These are phyloP conservation scores for Nyctanthes arbortristis DNA, from an alignment of 257 asterid genomes.

Conservation along the genomic window DNA sequence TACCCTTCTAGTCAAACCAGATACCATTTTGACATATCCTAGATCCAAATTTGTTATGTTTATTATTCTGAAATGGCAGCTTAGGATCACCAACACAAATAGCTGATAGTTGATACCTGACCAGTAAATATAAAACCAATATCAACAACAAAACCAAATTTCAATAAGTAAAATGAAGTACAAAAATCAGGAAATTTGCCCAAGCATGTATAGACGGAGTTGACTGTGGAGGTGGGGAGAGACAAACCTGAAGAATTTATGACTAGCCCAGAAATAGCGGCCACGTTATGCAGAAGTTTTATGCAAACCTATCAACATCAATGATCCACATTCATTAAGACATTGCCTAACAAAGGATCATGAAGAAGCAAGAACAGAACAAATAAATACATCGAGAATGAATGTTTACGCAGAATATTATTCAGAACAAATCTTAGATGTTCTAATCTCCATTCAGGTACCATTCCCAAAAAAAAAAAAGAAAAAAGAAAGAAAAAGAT, in stretches of 20 bases:
- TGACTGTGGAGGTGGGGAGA: not conserved
- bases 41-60: slow-evolving; percentile 23
- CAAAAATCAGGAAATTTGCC: not conserved
- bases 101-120: slow-evolving; percentile 34
- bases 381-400: too few species aligned
- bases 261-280: slow-evolving; percentile 25
- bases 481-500: too few species aligned
- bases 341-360: too few species aligned
- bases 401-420: too few species aligned
- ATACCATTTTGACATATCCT: slow-evolving; percentile 18
- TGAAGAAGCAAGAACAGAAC: too few species aligned
- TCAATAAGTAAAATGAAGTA: not conserved
- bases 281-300: slow-evolving; percentile 27
- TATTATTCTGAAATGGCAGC: slow-evolving; percentile 24
- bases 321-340: not conserved
- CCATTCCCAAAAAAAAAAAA: too few species aligned
- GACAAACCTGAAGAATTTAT: slow-evolving; percentile 42
- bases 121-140: not conserved
- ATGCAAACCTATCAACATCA: slow-evolving; percentile 12
- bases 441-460: too few species aligned
- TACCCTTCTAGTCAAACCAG: slow-evolving; percentile 37
- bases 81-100: slow-evolving; percentile 27
- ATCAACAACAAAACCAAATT: slow-evolving; percentile 12
- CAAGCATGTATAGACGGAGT: too few species aligned
- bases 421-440: too few species aligned